Conservation (phyloP, 208 protist genomes). For the Leishmania guyanensis region DNA sequence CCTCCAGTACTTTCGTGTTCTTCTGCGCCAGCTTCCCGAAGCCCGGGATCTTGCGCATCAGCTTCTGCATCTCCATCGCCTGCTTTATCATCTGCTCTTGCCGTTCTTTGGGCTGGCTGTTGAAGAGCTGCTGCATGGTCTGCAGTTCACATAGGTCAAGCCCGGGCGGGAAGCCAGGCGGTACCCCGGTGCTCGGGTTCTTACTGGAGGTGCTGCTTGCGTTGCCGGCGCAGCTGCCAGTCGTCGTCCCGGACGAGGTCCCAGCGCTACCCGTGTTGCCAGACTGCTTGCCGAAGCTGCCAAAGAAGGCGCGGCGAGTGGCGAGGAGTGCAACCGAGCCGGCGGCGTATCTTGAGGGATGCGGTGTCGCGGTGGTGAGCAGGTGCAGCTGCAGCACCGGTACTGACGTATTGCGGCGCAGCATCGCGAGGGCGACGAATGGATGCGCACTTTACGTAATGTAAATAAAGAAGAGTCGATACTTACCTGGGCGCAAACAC, state of each 20-base stretch:
- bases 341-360: neutral
- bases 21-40: conserved; percentile 73
- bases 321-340: conserved; percentile 5
- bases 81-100: conserved; percentile 86
- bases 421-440: neutral
- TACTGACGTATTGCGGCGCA: conserved; percentile 17
- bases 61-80: conserved; percentile 82
- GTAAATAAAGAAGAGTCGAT: neutral
- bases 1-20: conserved; percentile 72
- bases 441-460: neutral
- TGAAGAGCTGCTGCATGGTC: conserved; percentile 78
- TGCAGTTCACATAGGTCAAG: conserved; percentile 69
- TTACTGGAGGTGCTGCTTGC: conserved; percentile 1
- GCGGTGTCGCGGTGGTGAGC: conserved; percentile 1
- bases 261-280: neutral
- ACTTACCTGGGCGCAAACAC: neutral
- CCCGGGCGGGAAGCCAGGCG: conserved; percentile 44
- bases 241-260: neutral
- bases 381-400: conserved; percentile 23
- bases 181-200: neutral
- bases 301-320: conserved; percentile 21
- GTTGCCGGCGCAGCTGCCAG: conserved; percentile 6
- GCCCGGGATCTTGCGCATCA: conserved; percentile 73
- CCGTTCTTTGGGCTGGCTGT: conserved; percentile 72
- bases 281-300: conserved; percentile 23